Conservation (phyloP, 106 monocot species). For the Agapanthus africanus region DNA sequence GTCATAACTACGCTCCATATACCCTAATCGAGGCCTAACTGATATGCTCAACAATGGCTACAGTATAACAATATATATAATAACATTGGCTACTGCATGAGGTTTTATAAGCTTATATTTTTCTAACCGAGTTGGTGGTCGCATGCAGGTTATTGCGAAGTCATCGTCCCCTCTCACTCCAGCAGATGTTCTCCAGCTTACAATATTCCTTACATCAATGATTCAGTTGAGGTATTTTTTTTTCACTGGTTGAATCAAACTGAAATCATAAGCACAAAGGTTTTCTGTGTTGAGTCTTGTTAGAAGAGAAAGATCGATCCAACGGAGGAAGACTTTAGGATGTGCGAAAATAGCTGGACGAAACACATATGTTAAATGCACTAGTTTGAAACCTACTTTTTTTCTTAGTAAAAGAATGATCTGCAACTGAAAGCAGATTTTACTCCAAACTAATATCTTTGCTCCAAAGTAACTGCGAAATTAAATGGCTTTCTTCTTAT, state of each 20-base stretch:
- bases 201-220: conserved; percentile 60
- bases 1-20: no score
- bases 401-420: neutral
- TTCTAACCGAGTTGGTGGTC: neutral
- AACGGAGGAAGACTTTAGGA: no score
- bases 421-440: neutral
- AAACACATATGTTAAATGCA: no score
- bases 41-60: no score
- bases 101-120: neutral
- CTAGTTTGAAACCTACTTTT: neutral
- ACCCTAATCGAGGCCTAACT: no score
- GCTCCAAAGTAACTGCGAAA: neutral
- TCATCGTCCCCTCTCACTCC: conserved; percentile 69
- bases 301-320: no score
- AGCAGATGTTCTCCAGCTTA: conserved; percentile 64
- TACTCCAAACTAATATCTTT: neutral
- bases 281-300: no score
- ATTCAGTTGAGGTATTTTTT: conserved; percentile 66
- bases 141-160: conserved; percentile 70
- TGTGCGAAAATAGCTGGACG: no score
- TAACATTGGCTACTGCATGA: neutral
- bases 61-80: no score
- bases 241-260: no score
- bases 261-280: neutral
- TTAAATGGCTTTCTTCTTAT: neutral